A percentile compares a stretch with the other conserved stretches of the same genome.
Conservation (phyloP, 495 filamentous ascomycete genomes). For the Lasiosphaeriaceae sp. region DNA sequence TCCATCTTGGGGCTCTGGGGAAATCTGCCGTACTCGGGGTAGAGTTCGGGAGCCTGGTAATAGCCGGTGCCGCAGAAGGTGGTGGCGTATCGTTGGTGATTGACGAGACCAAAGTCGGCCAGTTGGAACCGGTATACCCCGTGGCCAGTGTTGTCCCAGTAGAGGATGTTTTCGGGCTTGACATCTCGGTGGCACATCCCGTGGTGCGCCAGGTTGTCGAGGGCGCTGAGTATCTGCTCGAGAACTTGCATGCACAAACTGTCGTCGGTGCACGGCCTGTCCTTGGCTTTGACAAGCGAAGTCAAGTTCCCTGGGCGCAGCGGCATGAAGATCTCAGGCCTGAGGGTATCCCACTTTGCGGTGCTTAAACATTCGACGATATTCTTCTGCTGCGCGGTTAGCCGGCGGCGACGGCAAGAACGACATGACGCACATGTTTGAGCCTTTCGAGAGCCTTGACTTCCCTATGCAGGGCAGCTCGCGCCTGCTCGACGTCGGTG, state of each 20-base stretch:
- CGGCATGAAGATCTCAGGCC: slow-evolving; percentile 10
- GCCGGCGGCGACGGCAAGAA: not conserved
- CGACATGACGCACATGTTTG: slow-evolving; percentile 8
- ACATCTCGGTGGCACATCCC: slow-evolving; percentile 68
- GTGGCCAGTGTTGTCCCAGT: not conserved
- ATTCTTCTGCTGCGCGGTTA: not conserved
- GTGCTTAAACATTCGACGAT: slow-evolving; percentile 12
- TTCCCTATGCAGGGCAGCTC: slow-evolving; percentile 7
- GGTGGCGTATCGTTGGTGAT: not conserved
- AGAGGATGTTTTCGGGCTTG: slow-evolving; percentile 69
- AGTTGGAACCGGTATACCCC: slow-evolving; percentile 13
- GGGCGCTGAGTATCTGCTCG: slow-evolving; percentile 21
- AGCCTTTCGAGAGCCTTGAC: slow-evolving; percentile 2
- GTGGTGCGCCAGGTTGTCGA: slow-evolving; percentile 26
- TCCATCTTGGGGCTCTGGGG: slow-evolving; percentile 12
- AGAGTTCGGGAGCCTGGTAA: slow-evolving; percentile 23
- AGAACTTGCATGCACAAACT: not conserved
- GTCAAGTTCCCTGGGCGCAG: not conserved
- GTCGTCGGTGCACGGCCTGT: not conserved
- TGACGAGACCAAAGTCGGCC: slow-evolving; percentile 23
- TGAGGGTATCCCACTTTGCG: not conserved
- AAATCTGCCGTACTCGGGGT: not conserved
- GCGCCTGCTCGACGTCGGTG: not conserved
- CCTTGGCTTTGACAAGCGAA: not conserved
- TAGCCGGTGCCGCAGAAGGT: slow-evolving; percentile 4